A percentile compares a stretch with the other conserved stretches of the same genome.
Evolutionary conservation across 2,329 filamentous ascomycete genomes (phyloP).

Genomic region (Elsinoe fawcettii): DNA sequence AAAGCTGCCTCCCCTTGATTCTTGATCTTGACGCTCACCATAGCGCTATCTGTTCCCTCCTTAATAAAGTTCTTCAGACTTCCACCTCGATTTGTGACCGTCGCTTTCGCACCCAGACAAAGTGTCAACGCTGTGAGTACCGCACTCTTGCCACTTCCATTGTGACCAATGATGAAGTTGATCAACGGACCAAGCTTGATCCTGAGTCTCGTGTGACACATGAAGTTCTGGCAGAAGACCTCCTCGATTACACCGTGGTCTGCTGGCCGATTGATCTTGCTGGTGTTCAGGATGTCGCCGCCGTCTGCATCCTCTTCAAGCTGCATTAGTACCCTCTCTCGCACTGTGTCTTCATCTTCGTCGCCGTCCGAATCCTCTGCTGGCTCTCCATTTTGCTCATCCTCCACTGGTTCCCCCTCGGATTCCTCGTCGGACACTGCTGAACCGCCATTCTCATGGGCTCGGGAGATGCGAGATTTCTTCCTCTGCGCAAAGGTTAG

Average conservation of each 20-base stretch:
- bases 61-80: slow-evolving; percentile 89
- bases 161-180: slow-evolving; percentile 97
- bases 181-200: slow-evolving; percentile 87
- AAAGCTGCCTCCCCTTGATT: slow-evolving; percentile 83
- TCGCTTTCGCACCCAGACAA: slow-evolving; percentile 90
- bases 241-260: slow-evolving; percentile 83
- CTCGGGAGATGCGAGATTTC: slow-evolving; percentile 26
- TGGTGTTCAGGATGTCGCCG: slow-evolving; percentile 23
- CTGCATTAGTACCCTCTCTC: slow-evolving; percentile 14
- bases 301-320: slow-evolving; percentile 18
- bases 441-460: slow-evolving; percentile 24
- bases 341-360: slow-evolving; percentile 25
- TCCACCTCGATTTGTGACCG: slow-evolving; percentile 82
- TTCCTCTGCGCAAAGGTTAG: slow-evolving; percentile 17
- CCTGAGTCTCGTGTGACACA: slow-evolving; percentile 80
- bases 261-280: slow-evolving; percentile 59
- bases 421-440: slow-evolving; percentile 27
- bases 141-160: slow-evolving; percentile 95
- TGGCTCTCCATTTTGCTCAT: slow-evolving; percentile 13
- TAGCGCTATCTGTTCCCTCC: slow-evolving; percentile 67
- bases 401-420: slow-evolving; percentile 15
- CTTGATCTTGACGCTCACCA: slow-evolving; percentile 77
- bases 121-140: slow-evolving; percentile 87
- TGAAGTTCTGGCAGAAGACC: slow-evolving; percentile 85
- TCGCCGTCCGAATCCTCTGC: slow-evolving; percentile 22